Evolutionary conservation across 2,329 filamentous ascomycete genomes (phyloP), one percentile per base, ranked within the genome.

Genomic region (Cladosporium cucumerinum): DNA sequence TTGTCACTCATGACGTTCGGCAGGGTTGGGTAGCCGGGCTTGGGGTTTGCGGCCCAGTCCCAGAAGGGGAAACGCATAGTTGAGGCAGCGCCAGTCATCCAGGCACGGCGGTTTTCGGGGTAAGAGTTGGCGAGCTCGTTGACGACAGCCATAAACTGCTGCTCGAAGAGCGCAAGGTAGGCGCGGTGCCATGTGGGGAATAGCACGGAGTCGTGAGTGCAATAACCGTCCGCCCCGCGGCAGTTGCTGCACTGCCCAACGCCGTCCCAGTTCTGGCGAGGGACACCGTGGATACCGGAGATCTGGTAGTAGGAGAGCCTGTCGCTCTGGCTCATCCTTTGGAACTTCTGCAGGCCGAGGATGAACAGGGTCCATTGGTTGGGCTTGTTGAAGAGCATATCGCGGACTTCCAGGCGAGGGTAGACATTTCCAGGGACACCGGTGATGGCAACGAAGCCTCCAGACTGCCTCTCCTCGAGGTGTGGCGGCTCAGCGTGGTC

Each of bases 161-260:
- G 74, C 68, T 76, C 74, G 64, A 72, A 75, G 11, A 75, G 69
- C 23, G 73, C 74, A 65, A 73, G 69, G 66, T 74, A 76, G 54
- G 69, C 64, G 49, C 74, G 73, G 65, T 76, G 74, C 73, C 73
- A 76, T 2, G 69, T 61, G 23, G 74, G 74, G 69, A 76, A 76
- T 25, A 74, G 71, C n/a, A 74, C 64, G 4, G 72, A 74, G 48
- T 72, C 67, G 70, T 76, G 74, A n/a, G 72, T 71, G 69, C 74
- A 76, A 67, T 76, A 76, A n/a, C 74, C 74, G 52, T 72, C 68
- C 39, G 70, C 66, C 52, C 68, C 70, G n/a, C 64, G 54, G 61
- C 72, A 74, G 25, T 54, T 65, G 55, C 68, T 68, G 67, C 72
- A 72, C 59, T 72, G 66, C 6, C 63, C 65, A 8, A 75, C 73